Base-by-base conservation (phyloP, 1,139 yeast genomes). In the Diutina neorugosa region DNA sequence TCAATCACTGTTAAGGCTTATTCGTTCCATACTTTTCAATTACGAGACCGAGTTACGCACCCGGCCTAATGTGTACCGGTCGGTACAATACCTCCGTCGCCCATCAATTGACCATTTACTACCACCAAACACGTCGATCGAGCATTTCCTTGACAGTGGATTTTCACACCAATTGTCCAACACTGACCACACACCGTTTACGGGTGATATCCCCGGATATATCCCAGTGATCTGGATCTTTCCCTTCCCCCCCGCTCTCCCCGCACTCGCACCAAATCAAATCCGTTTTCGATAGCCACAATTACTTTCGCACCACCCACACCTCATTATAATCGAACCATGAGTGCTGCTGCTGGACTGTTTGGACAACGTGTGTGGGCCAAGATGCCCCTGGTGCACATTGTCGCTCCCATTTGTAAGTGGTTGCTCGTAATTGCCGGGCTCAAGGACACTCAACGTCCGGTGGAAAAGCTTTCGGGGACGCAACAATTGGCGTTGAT, bases 351-450 rank as follows among this genome's bases (percentile, higher is more conserved):
- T 16, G 27, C 40, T 27, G 50, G 40, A 16, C 37, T 27, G 37
- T 46, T 46, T 46, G 50, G 50, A 4, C 27, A 46, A 34, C 25
- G 50, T 23, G 14, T 46, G 23, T 46, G 50, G 50, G 50, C 50
- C 4, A 46, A 46, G 50, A 46, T 46, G 50, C 50, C 50, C 41
- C 23, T 18, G 25, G 91, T 93, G 56, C 98, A 93, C 66, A 93
- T 93, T 71, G 93, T 98, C 98, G 91, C 79, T 1, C 79, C 79
- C 19, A 73, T 73, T 2, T 64, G 73, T 59, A 74, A 86, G 73
- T 93, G 98, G 98, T 76, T 88, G 16, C 76, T 93, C 58, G 98
- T 91, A 37, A 63, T 89, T 61, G 98, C 98, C 16, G 98, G 98
- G 54, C 76, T 88, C 56, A 84, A 77, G 64, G 98, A 93, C 68